Conservation (phyloP, 2,329 filamentous ascomycete species). For the Exophiala xenobiotica region DNA sequence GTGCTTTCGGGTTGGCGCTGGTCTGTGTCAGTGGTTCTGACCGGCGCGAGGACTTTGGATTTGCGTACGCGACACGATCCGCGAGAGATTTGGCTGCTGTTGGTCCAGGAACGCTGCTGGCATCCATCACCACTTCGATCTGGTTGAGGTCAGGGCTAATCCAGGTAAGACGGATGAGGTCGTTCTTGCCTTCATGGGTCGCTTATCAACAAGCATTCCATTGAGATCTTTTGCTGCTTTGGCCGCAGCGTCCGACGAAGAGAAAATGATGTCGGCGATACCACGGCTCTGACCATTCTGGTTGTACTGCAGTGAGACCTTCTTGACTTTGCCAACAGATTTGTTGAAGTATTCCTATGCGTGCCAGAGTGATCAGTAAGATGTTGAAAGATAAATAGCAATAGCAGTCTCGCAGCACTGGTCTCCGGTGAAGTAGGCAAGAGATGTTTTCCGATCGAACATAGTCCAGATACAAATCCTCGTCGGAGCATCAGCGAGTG, state of each 20-base stretch:
- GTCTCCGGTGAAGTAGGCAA: slow-evolving; percentile 16
- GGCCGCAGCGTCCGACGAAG: slow-evolving; percentile 74
- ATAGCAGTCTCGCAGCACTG: slow-evolving; percentile 22
- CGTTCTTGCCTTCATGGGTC: slow-evolving; percentile 76
- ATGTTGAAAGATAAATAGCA: slow-evolving; percentile 22
- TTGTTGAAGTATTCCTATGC: slow-evolving; percentile 93
- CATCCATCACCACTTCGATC: slow-evolving; percentile 89
- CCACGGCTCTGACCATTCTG: slow-evolving; percentile 89
- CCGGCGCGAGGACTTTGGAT: slow-evolving; percentile 11
- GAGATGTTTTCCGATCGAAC: slow-evolving; percentile 22
- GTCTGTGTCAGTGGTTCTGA: slow-evolving; percentile 29
- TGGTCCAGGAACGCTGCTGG: slow-evolving; percentile 67
- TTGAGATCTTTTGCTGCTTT: slow-evolving; percentile 83
- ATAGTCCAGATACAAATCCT: slow-evolving; percentile 22
- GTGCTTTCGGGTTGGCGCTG: slow-evolving; percentile 56
- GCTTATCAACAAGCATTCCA: slow-evolving; percentile 83
- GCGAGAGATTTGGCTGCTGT: slow-evolving; percentile 71
- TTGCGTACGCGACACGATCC: slow-evolving; percentile 75
- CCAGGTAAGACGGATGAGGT: slow-evolving; percentile 8
- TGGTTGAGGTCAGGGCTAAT: slow-evolving; percentile 40
- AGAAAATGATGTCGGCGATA: slow-evolving; percentile 85
- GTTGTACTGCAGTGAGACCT: slow-evolving; percentile 87
- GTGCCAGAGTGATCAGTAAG: slow-evolving; percentile 51
- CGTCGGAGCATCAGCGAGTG: slow-evolving; percentile 24
- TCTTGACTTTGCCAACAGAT: slow-evolving; percentile 86